A percentile compares a stretch with the other conserved stretches of the same genome.
These are phyloP conservation scores for Phoenix dactylifera DNA, from an alignment of 176 grass and related monocot species.

Conservation along the genomic window DNA sequence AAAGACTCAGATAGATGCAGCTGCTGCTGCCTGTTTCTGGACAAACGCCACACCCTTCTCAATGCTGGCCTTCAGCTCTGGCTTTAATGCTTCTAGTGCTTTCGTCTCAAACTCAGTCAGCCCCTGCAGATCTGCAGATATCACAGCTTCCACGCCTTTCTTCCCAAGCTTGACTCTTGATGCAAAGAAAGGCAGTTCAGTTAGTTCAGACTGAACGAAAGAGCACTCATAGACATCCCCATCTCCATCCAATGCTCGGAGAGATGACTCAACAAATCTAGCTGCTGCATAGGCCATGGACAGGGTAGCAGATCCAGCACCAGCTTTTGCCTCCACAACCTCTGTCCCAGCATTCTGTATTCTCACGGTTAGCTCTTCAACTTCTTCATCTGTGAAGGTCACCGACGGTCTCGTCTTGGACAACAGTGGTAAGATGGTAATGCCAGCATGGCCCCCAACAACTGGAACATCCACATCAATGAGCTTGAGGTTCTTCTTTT, in stretches of 20 bases:
- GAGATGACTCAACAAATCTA: conserved; percentile 7
- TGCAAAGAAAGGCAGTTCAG: conserved; percentile 8
- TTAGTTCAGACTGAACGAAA: conserved; percentile 8
- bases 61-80: conserved; percentile 12
- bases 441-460: conserved; percentile 2
- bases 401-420: conserved; percentile 7
- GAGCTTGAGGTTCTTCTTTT: conserved; percentile 9
- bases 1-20: neutral
- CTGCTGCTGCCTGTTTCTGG: neutral
- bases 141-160: conserved; percentile 1
- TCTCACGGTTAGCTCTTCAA: conserved; percentile 2
- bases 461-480: conserved; percentile 10
- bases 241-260: conserved; percentile 11
- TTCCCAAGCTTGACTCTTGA: conserved; percentile 6
- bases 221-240: conserved; percentile 2
- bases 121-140: conserved; percentile 3
- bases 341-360: conserved; percentile 11
- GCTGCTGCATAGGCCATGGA: conserved; percentile 16
- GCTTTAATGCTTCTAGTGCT: conserved; percentile 1
- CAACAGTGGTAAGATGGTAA: conserved; percentile 7
- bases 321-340: conserved; percentile 11
- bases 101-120: neutral
- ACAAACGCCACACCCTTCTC: conserved; percentile 4
- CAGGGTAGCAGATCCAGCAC: conserved; percentile 10
- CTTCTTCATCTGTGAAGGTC: conserved; percentile 2